Evolutionary conservation across 371 early-diverging fungal species (phyloP).

Genomic region (Dichotomocladium elegans): DNA sequence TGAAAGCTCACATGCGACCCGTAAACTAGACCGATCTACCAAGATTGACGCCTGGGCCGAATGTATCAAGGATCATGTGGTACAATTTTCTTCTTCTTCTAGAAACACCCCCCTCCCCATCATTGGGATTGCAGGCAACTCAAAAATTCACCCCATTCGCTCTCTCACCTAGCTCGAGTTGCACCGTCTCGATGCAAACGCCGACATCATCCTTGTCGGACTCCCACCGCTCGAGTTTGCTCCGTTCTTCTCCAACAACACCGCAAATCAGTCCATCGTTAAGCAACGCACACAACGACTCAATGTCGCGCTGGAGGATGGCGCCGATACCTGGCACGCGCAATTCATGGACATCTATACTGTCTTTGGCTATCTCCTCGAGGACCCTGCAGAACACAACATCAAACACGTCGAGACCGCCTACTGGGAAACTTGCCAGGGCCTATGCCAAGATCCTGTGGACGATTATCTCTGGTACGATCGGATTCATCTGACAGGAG

Average conservation of each 20-base stretch:
- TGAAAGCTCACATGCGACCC: neutral
- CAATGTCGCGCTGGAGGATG: slow-evolving; percentile 36
- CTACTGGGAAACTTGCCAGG: slow-evolving; percentile 46
- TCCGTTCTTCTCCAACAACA: slow-evolving; percentile 22
- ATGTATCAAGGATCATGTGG: slow-evolving; percentile 11
- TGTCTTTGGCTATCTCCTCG: slow-evolving; percentile 28
- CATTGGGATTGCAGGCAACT: no score
- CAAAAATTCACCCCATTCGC: no score
- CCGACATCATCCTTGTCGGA: slow-evolving; percentile 26
- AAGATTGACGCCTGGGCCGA: slow-evolving; percentile 1
- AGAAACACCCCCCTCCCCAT: no score
- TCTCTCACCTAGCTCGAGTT: slow-evolving; percentile 14
- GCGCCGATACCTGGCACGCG: slow-evolving; percentile 18
- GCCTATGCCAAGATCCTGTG: slow-evolving; percentile 23
- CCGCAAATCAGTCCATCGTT: slow-evolving; percentile 3
- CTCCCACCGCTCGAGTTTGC: slow-evolving; percentile 40
- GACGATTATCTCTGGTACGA: slow-evolving; percentile 47
- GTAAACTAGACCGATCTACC: neutral
- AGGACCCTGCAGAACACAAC: slow-evolving; percentile 24
- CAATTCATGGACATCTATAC: slow-evolving; percentile 26
- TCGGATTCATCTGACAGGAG: slow-evolving; percentile 35
- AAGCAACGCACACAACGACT: slow-evolving; percentile 26
- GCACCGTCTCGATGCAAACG: slow-evolving; percentile 11
- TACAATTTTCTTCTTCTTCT: no score
- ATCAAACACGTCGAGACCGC: slow-evolving; percentile 36